Evolutionary conservation across 2,329 filamentous ascomycete species (phyloP), one percentile per base, ranked within the genome.

Genomic region (Diaporthe nobilis): DNA sequence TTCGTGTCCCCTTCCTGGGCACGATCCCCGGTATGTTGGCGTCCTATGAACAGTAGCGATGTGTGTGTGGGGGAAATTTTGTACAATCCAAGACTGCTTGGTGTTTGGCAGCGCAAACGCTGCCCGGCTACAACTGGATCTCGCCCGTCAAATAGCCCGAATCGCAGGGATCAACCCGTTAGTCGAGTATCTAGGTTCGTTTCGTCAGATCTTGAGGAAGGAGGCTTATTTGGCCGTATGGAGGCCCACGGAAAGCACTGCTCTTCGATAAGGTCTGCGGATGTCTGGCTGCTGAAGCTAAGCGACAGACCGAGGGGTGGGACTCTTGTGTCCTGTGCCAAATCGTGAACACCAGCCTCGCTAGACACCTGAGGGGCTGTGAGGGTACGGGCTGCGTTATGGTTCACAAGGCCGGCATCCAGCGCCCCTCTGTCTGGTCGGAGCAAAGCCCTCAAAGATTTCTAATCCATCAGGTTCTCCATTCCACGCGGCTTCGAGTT

Each of bases 401-500:
- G 31, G 10, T n/a, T 2, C n/a, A 20, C 34, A 12, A 39, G 2
- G 3, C 57, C 57, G 28, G 37, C n/a, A 15, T 58, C 68, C 28
- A 61, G 42, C 10, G 28, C 42, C 17, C 37, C 34, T 22, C 47
- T 58, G 25, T 63, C 47, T 39, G 20, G 57, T 47, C 49, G 74
- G 37, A 49, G 71, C 34, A 55, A 17, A 10, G 17, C 57, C 67
- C 9, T 25, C n/a, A 51, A 71, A 60, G 73, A 55, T 13, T 31
- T 57, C 76, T 77, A 80, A 72, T 86, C 81, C 75, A 88, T 82
- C 22, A 88, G 77, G n/a, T 79, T 78, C 28, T 77, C 80, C 84
- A 89, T 84, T 42, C 82, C 83, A 22, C 81, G 82, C 6, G 87
- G 87, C 28, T 85, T 79, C 4, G 84, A 85, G 39, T 80, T 83